Conservation (phyloP, 306 rosid species). For the Biancaea sappan region DNA sequence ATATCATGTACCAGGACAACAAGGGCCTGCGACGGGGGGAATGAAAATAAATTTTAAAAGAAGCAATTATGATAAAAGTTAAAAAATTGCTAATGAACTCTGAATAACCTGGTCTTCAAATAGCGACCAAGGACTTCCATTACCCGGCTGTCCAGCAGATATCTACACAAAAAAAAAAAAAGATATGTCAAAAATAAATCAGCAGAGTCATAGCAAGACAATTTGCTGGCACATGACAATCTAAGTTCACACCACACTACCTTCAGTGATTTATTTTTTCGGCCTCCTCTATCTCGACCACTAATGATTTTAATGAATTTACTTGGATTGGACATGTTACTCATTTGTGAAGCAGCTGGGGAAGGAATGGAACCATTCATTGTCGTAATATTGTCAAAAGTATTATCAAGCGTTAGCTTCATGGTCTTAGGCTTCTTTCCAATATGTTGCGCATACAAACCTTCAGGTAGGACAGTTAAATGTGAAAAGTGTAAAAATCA, state of each 20-base stretch:
- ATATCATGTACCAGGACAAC: conserved; percentile 98
- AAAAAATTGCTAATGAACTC: background rate
- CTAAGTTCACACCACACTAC: conserved; percentile 46
- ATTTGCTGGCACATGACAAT: conserved; percentile 23
- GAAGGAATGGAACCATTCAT: conserved; percentile 85
- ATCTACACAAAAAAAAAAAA: conserved; percentile 45
- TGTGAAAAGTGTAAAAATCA: conserved; percentile 26
- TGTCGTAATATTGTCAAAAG: conserved; percentile 69
- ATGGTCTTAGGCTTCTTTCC: conserved; percentile 76
- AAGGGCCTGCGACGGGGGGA: conserved; percentile 67
- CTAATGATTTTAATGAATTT: conserved; percentile 83
- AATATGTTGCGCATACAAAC: conserved; percentile 73
- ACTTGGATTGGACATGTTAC: conserved; percentile 86
- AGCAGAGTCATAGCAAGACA: conserved; percentile 20
- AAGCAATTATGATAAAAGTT: conserved; percentile 2
- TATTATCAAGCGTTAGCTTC: conserved; percentile 72
- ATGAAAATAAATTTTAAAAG: conserved; percentile 17
- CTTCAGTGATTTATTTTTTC: conserved; percentile 75
- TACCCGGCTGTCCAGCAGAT: conserved; percentile 73
- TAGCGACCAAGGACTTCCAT: conserved; percentile 89
- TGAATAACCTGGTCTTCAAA: conserved; percentile 93
- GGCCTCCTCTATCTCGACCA: conserved; percentile 89
- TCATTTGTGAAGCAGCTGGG: conserved; percentile 92
- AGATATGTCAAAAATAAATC: conserved; percentile 11
- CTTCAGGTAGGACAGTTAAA: conserved; percentile 47